Evolutionary conservation across 2,329 filamentous ascomycete genomes (phyloP).

Genomic region (Aspergillus texensis): DNA sequence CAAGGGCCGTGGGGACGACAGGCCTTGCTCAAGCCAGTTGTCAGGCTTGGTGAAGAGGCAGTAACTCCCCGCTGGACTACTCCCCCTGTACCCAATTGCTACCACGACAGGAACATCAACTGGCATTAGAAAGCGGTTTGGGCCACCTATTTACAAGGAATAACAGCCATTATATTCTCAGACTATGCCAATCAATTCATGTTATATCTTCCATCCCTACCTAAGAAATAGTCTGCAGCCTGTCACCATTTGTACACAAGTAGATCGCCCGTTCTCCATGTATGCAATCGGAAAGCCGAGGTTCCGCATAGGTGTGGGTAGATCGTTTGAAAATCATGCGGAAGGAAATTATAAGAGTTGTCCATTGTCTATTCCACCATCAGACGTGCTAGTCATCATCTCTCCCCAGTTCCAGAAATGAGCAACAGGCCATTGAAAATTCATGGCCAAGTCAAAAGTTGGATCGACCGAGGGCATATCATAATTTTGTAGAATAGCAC

Average conservation of each 20-base stretch:
- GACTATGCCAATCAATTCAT: neutral
- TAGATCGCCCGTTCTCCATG: neutral
- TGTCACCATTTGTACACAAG: neutral
- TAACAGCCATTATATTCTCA: neutral
- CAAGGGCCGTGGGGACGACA: conserved; percentile 12
- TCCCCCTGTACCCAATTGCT: conserved; percentile 17
- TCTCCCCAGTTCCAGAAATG: conserved; percentile 21
- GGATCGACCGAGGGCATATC: neutral
- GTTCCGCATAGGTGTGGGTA: neutral
- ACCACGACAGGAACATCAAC: conserved; percentile 13
- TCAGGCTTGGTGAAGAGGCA: conserved; percentile 11
- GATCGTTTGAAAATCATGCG: neutral
- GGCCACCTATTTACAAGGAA: neutral
- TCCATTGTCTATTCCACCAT: neutral
- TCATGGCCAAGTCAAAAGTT: neutral
- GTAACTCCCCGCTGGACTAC: conserved; percentile 14
- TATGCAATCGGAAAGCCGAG: neutral
- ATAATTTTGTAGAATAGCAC: neutral
- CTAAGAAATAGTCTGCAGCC: neutral
- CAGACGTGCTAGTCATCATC: neutral
- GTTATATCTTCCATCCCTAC: neutral
- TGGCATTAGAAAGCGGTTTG: conserved; percentile 4
- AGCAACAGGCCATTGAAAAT: conserved; percentile 12
- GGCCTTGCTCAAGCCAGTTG: conserved; percentile 16
- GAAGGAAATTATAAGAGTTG: neutral